Evolutionary conservation across 148 eudicot genomes (phyloP).

Genomic region (Cornus florida): DNA sequence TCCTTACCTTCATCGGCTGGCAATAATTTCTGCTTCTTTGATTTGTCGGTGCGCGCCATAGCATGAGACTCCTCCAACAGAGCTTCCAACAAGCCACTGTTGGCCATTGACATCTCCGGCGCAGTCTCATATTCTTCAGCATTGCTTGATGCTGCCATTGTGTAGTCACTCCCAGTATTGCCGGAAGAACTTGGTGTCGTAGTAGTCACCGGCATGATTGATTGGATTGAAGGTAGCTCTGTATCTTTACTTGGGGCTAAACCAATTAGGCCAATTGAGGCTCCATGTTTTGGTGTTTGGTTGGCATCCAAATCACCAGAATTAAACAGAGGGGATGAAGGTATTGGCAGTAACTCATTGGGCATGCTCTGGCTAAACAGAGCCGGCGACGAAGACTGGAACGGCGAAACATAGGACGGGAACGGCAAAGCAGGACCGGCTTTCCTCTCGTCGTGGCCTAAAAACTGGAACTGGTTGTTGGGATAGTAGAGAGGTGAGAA

Average conservation of each 20-base stretch:
- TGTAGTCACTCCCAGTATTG: conserved; percentile 12
- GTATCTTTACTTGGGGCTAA: conserved; percentile 1
- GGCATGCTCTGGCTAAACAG: background rate
- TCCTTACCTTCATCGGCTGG: conserved; percentile 19
- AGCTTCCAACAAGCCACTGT: conserved; percentile 80
- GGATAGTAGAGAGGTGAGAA: conserved; percentile 27
- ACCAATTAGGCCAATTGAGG: conserved; percentile 2
- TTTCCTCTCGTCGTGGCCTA: background rate
- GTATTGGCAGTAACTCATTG: background rate
- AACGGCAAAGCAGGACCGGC: conserved; percentile 7
- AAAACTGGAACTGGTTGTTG: conserved; percentile 4
- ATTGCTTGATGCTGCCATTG: conserved; percentile 18
- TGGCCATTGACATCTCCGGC: conserved; percentile 20
- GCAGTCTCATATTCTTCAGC: conserved; percentile 22
- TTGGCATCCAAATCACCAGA: background rate
- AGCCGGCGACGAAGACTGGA: conserved; percentile 6
- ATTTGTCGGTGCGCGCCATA: conserved; percentile 24
- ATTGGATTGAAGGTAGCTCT: conserved; percentile 88
- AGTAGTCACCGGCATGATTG: conserved; percentile 1
- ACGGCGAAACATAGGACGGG: conserved; percentile 5
- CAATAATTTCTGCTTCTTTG: conserved; percentile 19
- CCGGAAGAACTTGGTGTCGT: conserved; percentile 13
- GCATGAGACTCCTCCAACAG: conserved; percentile 62
- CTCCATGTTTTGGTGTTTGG: background rate
- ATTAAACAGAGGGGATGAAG: background rate